Evolutionary conservation across 2,329 filamentous ascomycete species (phyloP).

Genomic region (Gyromitra esculenta): DNA sequence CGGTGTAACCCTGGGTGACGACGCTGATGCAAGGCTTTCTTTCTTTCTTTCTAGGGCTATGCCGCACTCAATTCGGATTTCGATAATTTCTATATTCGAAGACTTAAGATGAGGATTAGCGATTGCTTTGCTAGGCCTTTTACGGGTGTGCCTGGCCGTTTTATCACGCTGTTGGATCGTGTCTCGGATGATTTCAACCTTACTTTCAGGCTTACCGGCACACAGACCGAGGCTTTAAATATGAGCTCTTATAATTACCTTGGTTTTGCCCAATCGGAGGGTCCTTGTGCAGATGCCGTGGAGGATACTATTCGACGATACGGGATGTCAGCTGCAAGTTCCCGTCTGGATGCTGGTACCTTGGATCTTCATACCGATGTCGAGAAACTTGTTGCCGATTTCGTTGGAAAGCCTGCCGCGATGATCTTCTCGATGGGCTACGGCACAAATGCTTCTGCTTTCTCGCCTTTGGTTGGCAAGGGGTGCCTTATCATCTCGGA

Average conservation of each 20-base stretch:
- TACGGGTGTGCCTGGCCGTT: slow-evolving; percentile 92
- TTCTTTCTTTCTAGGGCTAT: slow-evolving; percentile 69
- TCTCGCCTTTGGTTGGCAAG: slow-evolving; percentile 90
- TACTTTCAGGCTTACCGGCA: slow-evolving; percentile 87
- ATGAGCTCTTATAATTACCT: slow-evolving; percentile 99
- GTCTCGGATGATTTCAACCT: slow-evolving; percentile 91
- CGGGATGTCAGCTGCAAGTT: slow-evolving; percentile 82
- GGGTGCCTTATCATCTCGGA: slow-evolving; percentile 95
- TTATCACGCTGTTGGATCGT: slow-evolving; percentile 91
- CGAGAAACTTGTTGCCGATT: slow-evolving; percentile 85
- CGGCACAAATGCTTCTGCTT: slow-evolving; percentile 91
- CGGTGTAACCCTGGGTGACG: slow-evolving; percentile 47
- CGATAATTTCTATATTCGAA: slow-evolving; percentile 95
- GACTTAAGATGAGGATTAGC: slow-evolving; percentile 92
- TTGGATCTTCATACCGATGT: slow-evolving; percentile 88
- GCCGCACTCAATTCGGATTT: slow-evolving; percentile 97
- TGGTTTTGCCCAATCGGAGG: slow-evolving; percentile 96
- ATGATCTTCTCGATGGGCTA: slow-evolving; percentile 99
- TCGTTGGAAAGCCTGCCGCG: slow-evolving; percentile 91
- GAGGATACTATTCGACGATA: slow-evolving; percentile 87
- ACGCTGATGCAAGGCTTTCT: slow-evolving; percentile 36
- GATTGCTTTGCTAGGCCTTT: slow-evolving; percentile 95
- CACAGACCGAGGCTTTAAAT: slow-evolving; percentile 92
- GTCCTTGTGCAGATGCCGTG: slow-evolving; percentile 91
- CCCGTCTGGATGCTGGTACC: slow-evolving; percentile 84